Percentiles rank a stretch among this genome's conserved stretches.
Evolutionary conservation across 2,329 filamentous ascomycete genomes (phyloP).

Genomic region (Sporothrix dimorphospora): DNA sequence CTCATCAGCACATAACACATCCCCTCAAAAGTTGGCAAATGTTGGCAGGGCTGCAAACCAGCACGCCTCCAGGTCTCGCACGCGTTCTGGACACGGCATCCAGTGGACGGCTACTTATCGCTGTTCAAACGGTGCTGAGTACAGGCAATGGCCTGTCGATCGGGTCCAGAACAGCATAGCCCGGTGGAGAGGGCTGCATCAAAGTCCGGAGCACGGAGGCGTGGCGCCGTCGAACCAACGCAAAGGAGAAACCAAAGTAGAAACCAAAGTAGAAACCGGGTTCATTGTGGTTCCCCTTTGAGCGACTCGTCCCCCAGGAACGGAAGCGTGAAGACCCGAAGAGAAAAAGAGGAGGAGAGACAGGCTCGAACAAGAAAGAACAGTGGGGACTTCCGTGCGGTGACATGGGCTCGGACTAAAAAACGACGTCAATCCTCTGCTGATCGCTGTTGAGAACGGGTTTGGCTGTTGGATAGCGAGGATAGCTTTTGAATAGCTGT

Average conservation of each 20-base stretch:
- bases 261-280: not conserved
- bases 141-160: conserved; percentile 9
- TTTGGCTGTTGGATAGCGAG: not conserved
- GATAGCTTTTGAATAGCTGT: not conserved
- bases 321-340: not conserved
- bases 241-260: not conserved
- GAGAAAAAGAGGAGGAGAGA: not conserved
- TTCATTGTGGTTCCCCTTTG: not conserved
- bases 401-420: not conserved
- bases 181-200: not conserved
- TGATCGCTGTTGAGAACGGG: not conserved
- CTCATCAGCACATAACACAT: not conserved
- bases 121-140: not conserved
- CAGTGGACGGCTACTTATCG: not conserved
- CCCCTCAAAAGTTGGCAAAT: conserved; percentile 28
- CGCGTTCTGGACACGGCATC: not conserved
- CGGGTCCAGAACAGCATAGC: conserved; percentile 19
- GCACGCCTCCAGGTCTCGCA: not conserved
- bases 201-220: conserved; percentile 3
- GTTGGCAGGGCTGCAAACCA: conserved; percentile 26
- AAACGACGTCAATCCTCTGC: not conserved
- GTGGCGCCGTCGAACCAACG: not conserved
- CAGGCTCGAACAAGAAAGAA: not conserved
- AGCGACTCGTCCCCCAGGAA: not conserved
- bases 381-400: not conserved